Evolutionary conservation across 2,329 filamentous ascomycete species (phyloP), one percentile per base, ranked within the genome.

Genomic region (Colletotrichum salicis): DNA sequence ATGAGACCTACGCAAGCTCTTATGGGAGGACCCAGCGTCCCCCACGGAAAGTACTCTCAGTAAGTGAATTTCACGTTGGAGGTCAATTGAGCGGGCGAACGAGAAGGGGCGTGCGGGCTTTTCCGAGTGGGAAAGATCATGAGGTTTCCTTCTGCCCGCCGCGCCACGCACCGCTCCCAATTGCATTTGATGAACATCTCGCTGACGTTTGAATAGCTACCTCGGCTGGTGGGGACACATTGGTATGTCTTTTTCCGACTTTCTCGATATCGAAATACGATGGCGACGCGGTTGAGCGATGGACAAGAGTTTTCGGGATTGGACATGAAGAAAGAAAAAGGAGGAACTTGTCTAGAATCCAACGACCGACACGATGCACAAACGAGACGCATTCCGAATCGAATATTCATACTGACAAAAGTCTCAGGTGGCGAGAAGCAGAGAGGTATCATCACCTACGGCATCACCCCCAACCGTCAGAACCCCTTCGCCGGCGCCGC

Each of bases 401-500:
- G 58, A 35, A 57, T 10, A n/a, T 52, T 1, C 3, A 13, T 11
- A 56, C 61, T 70, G 64, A 78, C 73, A 37, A 27, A 10, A 41
- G 37, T 10, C 11, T 31, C 78, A 90, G 88, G 88, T 80, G 86
- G 86, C 77, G 80, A 84, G 81, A 87, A 87, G 82, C 90, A 92
- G 81, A 90, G 87, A 82, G 90, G 90, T 72, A 89, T 92, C 78
- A 81, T 90, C 79, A 84, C 85, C 79, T 98, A 97, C 86, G 89
- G 92, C 76, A 81, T 99, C 77, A 92, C 94, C 77, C 85, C 93
- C 76, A 98, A 99, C 89, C 92, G 93, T 82, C 96, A 97, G 87
- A 92, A 93, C 80, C 93, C 95, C 75, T 88, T 97, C 76, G 94
- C 94, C 75, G 94, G 94, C 78, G 87, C 92, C 72, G 84, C 88